These are phyloP conservation scores for Diaporthe sp. DNA, from an alignment of 2,329 filamentous ascomycete genomes.

Conservation along the genomic window DNA sequence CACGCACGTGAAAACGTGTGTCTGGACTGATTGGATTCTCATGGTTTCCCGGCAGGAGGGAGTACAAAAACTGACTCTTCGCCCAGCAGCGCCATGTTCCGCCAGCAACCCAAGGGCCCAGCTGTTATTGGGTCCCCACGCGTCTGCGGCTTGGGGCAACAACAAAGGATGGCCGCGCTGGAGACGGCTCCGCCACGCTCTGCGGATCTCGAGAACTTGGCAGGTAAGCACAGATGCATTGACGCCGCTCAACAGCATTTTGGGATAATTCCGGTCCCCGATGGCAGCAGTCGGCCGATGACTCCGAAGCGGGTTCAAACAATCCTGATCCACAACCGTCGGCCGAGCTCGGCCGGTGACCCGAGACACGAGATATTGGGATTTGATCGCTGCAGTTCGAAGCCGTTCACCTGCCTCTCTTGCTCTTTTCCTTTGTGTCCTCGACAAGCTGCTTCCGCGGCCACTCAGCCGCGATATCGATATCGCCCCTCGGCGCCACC, in stretches of 20 bases:
- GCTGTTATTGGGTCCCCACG: slow-evolving; percentile 5
- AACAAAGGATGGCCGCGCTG: slow-evolving; percentile 3
- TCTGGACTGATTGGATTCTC: background rate
- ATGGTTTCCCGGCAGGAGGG: background rate
- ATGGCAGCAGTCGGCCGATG: background rate
- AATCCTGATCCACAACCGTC: background rate
- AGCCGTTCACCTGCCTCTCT: slow-evolving; percentile 34
- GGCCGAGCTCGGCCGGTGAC: background rate
- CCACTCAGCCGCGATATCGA: slow-evolving; percentile 94
- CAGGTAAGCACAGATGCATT: background rate
- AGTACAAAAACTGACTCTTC: background rate
- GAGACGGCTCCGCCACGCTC: slow-evolving; percentile 10
- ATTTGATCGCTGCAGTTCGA: background rate
- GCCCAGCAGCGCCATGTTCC: background rate
- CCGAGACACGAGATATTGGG: background rate
- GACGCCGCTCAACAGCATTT: background rate
- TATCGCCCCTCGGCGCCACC: slow-evolving; percentile 85
- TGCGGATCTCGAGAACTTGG: slow-evolving; percentile 10
- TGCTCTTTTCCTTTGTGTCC: slow-evolving; percentile 34
- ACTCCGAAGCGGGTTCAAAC: background rate
- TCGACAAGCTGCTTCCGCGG: slow-evolving; percentile 74
- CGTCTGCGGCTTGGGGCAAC: background rate
- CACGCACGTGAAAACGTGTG: background rate
- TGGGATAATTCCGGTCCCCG: background rate
- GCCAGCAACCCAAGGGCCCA: background rate